These are phyloP conservation scores for Fagopyrum esculentum DNA, from an alignment of 148 eudicot genomes.

Conservation along the genomic window DNA sequence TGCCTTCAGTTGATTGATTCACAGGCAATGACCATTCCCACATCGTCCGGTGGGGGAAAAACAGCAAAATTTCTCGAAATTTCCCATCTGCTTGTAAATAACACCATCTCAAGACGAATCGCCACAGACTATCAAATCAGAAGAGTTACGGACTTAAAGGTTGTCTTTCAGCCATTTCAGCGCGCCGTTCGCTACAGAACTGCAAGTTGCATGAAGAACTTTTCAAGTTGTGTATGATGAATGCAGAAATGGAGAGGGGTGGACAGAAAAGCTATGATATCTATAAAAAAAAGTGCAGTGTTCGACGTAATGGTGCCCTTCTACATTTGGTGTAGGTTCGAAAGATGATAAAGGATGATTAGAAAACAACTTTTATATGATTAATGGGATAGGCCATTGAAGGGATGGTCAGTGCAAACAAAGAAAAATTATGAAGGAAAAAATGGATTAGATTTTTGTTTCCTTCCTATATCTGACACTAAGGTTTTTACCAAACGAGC, in stretches of 20 bases:
- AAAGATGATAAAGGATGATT: no score
- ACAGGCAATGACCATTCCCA: background rate
- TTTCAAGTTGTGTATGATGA: background rate
- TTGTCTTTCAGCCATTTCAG: conserved; percentile 80
- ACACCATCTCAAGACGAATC: background rate
- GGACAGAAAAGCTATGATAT: background rate
- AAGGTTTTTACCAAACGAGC: background rate
- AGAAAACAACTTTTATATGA: no score
- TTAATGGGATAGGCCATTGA: no score
- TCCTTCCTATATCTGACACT: background rate
- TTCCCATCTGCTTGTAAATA: background rate
- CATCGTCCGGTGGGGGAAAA: background rate
- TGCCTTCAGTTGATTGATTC: conserved; percentile 8
- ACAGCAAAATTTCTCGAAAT: background rate
- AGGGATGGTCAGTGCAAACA: background rate
- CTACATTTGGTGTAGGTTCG: no score
- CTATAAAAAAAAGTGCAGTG: background rate
- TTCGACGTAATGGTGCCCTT: no score
- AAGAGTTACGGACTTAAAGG: conserved; percentile 23
- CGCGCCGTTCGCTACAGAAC: conserved; percentile 79
- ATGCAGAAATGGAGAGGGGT: background rate
- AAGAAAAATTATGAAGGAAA: background rate
- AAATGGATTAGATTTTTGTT: background rate
- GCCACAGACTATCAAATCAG: background rate
- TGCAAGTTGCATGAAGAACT: conserved; percentile 25